A percentile compares a stretch with the other conserved stretches of the same genome.
Conservation (phyloP, 805 yeast genomes). For the Cyberlindnera misumaiensis region DNA sequence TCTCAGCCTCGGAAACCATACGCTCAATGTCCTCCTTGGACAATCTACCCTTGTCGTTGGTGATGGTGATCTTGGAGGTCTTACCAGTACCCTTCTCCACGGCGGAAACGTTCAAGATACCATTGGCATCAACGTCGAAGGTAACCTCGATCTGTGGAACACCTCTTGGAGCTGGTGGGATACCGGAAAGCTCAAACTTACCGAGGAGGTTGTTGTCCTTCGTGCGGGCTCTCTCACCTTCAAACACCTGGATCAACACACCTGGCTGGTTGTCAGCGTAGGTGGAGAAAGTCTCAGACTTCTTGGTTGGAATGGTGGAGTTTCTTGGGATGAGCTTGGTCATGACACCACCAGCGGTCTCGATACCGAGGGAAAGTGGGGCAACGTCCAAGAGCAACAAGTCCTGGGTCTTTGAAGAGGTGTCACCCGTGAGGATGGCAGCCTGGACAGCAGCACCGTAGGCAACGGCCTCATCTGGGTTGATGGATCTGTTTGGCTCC, state of each 20-base stretch:
- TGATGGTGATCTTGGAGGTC: constrained; percentile 93
- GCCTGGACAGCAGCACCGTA: constrained; percentile 99
- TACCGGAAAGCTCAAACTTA: constrained; percentile 63
- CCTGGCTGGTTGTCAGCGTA: constrained; percentile 84
- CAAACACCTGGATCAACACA: constrained; percentile 70
- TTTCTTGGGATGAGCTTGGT: constrained; percentile 72
- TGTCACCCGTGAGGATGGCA: constrained; percentile 94
- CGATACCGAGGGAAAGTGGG: constrained; percentile 74
- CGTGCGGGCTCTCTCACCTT: constrained; percentile 90
- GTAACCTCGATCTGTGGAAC: constrained; percentile 73
- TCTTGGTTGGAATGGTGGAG: constrained; percentile 68
- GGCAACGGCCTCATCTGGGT: constrained; percentile 99
- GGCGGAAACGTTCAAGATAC: constrained; percentile 85
- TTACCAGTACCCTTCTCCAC: constrained; percentile 98
- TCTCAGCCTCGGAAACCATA: constrained; percentile 97
- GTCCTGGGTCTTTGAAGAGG: constrained; percentile 78
- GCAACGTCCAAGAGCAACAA: too few relatives aligned
- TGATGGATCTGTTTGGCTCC: constrained; percentile 96
- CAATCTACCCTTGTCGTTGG: constrained; percentile 97
- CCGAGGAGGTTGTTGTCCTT: constrained; percentile 84
- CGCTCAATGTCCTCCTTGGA: constrained; percentile 96
- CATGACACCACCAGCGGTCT: constrained; percentile 77
- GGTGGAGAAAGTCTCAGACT: constrained; percentile 68
- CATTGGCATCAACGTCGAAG: constrained; percentile 78
- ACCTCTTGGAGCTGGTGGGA: constrained; percentile 75